phyloP scores from a whole-genome alignment of 2,329 filamentous ascomycete genomes.

The Ophiocordyceps australis region DNA sequence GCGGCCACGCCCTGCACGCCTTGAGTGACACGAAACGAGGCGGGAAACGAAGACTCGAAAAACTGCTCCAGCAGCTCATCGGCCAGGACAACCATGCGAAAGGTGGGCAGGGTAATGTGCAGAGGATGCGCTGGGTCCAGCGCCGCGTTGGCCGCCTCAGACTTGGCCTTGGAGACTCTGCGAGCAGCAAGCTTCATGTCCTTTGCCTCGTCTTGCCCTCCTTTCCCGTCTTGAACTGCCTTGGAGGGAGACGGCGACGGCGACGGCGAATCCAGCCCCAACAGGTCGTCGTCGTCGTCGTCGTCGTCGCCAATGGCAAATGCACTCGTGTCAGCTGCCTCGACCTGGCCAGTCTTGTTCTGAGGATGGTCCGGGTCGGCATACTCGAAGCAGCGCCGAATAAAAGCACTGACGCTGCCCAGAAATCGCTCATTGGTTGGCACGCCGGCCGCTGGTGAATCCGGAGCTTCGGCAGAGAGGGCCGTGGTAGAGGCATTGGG shows the following conservation, averaged over 20 bases:
- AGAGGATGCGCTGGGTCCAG: constrained; percentile 85
- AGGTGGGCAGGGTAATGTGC: constrained; percentile 90
- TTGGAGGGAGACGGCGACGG: constrained; percentile 20
- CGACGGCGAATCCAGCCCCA: constrained; percentile 35
- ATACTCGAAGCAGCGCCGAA: constrained; percentile 92
- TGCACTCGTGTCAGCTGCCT: constrained; percentile 22
- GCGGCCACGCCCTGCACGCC: constrained; percentile 19
- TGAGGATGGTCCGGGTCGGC: constrained; percentile 76
- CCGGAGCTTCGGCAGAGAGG: constrained; percentile 18
- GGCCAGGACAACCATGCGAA: constrained; percentile 94
- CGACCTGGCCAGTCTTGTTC: constrained; percentile 25
- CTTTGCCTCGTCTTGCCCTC: too few species aligned
- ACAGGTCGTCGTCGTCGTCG: constrained; percentile 38
- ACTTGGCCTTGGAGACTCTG: constrained; percentile 43
- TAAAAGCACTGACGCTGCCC: constrained; percentile 87
- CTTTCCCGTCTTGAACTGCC: too few species aligned
- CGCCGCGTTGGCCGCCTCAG: constrained; percentile 70
- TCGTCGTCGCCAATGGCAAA: constrained; percentile 61
- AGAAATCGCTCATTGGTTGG: constrained; percentile 76
- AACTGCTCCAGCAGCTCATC: constrained; percentile 93
- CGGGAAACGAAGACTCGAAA: constrained; percentile 89
- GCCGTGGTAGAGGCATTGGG: constrained; percentile 42
- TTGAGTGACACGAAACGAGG: constrained; percentile 78
- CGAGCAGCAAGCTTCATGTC: too few species aligned
- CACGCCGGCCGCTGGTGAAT: constrained; percentile 25